These are phyloP conservation scores for Penicillium tannophilum DNA, from an alignment of 495 filamentous ascomycete genomes.

Conservation along the genomic window DNA sequence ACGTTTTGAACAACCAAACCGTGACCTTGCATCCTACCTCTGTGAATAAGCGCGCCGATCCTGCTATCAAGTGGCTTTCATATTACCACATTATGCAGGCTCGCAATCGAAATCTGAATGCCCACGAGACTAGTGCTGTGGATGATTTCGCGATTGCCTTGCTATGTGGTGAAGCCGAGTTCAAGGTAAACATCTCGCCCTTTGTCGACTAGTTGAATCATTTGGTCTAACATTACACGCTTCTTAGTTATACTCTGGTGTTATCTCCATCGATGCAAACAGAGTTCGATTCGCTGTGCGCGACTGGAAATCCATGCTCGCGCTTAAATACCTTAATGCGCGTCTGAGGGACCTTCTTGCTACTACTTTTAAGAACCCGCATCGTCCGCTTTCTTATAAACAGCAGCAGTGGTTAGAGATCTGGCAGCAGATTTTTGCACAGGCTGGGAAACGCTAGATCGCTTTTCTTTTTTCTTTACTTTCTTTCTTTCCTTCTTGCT, in stretches of 20 bases:
- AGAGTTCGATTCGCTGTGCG: constrained; percentile 80
- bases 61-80: constrained; percentile 72
- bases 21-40: constrained; percentile 83
- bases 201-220: background rate
- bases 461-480: background rate
- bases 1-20: constrained; percentile 84
- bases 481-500: constrained; percentile 1
- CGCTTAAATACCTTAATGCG: constrained; percentile 72
- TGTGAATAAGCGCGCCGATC: constrained; percentile 72
- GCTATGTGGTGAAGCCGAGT: constrained; percentile 83
- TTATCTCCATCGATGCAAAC: constrained; percentile 82
- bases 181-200: constrained; percentile 53
- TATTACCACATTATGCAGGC: constrained; percentile 98
- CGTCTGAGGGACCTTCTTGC: constrained; percentile 72
- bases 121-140: constrained; percentile 83
- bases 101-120: constrained; percentile 76
- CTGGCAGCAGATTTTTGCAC: constrained; percentile 52
- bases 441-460: constrained; percentile 32
- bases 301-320: constrained; percentile 91
- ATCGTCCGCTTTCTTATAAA: constrained; percentile 62
- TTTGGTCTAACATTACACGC: background rate
- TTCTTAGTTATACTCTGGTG: constrained; percentile 74
- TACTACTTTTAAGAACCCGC: constrained; percentile 68
- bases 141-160: constrained; percentile 81
- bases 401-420: constrained; percentile 78